Evolutionary conservation across 2,329 filamentous ascomycete genomes (phyloP).

Genomic region (Phaeosphaeriaceae sp.): DNA sequence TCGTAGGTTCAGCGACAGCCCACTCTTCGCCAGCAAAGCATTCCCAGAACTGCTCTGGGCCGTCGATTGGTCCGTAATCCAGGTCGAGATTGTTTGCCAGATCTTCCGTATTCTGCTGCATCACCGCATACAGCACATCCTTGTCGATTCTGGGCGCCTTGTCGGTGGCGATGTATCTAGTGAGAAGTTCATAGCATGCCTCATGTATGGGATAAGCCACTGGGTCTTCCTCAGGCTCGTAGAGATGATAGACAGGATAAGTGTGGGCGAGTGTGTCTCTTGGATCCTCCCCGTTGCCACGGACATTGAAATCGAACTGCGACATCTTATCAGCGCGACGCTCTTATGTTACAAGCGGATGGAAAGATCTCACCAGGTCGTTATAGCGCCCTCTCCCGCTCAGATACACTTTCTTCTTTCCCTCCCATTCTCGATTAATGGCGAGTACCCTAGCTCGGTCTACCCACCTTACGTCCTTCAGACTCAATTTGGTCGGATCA

Average conservation of each 20-base stretch:
- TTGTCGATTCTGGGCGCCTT: conserved; percentile 13
- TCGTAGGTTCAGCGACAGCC: conserved; percentile 12
- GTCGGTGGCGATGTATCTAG: conserved; percentile 12
- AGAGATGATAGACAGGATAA: conserved; percentile 10
- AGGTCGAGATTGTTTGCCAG: conserved; percentile 7
- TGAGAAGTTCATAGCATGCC: conserved; percentile 24
- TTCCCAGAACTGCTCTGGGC: conserved; percentile 14
- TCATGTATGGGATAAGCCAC: conserved; percentile 26
- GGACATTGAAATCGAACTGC: conserved; percentile 4
- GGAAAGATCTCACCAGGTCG: conserved; percentile 9
- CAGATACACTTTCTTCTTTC: conserved; percentile 18
- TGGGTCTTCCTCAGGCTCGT: conserved; percentile 1
- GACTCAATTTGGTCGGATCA: conserved; percentile 16
- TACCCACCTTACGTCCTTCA: conserved; percentile 20
- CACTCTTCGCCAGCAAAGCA: conserved; percentile 27
- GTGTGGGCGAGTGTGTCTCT: conserved; percentile 7
- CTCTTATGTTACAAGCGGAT: neutral
- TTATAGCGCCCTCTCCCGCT: conserved; percentile 17
- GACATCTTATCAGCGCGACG: neutral
- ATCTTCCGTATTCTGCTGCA: conserved; percentile 9
- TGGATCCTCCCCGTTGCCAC: conserved; percentile 11
- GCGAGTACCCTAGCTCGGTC: conserved; percentile 17
- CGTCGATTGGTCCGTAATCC: conserved; percentile 18
- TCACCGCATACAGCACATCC: conserved; percentile 16
- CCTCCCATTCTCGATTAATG: conserved; percentile 15